These are phyloP conservation scores for Crithidia bombi DNA, from an alignment of 208 protist species.

Conservation along the genomic window DNA sequence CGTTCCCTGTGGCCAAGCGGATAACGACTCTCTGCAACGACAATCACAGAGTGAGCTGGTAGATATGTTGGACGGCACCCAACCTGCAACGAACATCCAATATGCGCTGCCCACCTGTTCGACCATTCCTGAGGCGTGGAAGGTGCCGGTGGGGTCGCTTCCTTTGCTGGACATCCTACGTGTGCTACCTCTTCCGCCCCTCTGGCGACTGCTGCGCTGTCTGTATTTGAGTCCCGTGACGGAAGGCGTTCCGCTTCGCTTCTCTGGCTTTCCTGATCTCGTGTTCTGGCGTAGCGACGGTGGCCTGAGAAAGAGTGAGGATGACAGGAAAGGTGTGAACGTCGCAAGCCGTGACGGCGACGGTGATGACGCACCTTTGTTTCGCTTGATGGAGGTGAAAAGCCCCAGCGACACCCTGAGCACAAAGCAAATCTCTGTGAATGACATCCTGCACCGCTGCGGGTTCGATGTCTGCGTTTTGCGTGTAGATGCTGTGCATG, in stretches of 20 bases:
- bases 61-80: too few relatives aligned
- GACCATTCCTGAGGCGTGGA: conserved; percentile 30
- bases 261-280: conserved; percentile 84
- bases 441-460: conserved; percentile 67
- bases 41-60: neutral
- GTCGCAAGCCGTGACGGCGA: neutral
- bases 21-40: neutral
- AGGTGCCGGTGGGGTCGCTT: conserved; percentile 51
- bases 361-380: conserved; percentile 12
- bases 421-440: conserved; percentile 67
- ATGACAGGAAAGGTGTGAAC: neutral
- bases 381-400: conserved; percentile 84
- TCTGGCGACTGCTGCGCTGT: conserved; percentile 64
- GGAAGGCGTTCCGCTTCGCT: conserved; percentile 55
- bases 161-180: conserved; percentile 63
- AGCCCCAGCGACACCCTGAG: conserved; percentile 73
- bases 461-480: conserved; percentile 85
- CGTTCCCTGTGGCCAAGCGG: neutral
- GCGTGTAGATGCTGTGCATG: conserved; percentile 88
- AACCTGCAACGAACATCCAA: too few relatives aligned
- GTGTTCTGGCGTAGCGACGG: conserved; percentile 54
- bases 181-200: conserved; percentile 47
- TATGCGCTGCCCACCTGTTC: neutral
- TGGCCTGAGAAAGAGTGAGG: neutral
- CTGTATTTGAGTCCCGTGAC: conserved; percentile 53